Evolutionary conservation across 2,329 filamentous ascomycete species (phyloP).

Genomic region (Diaporthe sp.): DNA sequence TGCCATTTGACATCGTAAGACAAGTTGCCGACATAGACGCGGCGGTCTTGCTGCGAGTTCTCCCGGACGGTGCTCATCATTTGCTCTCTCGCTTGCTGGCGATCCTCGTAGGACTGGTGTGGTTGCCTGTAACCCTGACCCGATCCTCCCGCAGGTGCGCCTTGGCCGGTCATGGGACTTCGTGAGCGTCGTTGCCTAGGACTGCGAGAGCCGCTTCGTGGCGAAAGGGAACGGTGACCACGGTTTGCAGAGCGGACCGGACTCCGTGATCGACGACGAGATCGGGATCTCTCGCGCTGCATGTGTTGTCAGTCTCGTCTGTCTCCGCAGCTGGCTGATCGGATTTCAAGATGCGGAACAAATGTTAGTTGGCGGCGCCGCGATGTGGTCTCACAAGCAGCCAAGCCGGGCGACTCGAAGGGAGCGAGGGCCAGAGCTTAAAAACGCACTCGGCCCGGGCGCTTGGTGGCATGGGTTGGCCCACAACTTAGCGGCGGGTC

Average conservation of each 20-base stretch:
- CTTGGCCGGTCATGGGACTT: conserved; percentile 87
- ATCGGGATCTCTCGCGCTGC: conserved; percentile 88
- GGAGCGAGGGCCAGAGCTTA: conserved; percentile 16
- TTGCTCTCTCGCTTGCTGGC: conserved; percentile 86
- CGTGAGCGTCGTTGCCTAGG: conserved; percentile 83
- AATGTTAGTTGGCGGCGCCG: background rate
- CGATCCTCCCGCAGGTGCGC: conserved; percentile 78
- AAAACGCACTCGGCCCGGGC: background rate
- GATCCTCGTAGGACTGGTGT: conserved; percentile 87
- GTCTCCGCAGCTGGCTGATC: conserved; percentile 11
- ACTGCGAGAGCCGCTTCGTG: conserved; percentile 42
- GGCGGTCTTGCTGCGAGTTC: conserved; percentile 97
- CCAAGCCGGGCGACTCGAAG: background rate
- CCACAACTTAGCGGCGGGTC: conserved; percentile 24
- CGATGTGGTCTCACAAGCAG: background rate
- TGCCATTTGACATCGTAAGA: conserved; percentile 99
- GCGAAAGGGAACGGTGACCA: conserved; percentile 75
- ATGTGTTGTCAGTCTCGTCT: conserved; percentile 50
- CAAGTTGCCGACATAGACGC: conserved; percentile 98
- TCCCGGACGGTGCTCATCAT: conserved; percentile 97
- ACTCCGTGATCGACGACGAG: conserved; percentile 87
- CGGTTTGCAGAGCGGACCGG: conserved; percentile 79
- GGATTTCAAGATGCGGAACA: background rate
- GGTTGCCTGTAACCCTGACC: conserved; percentile 75
- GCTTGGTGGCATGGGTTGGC: conserved; percentile 27